A percentile compares a stretch with the other conserved stretches of the same genome.
Conservation (phyloP, 257 asterid species). For the Nicotiana sylvestris region DNA sequence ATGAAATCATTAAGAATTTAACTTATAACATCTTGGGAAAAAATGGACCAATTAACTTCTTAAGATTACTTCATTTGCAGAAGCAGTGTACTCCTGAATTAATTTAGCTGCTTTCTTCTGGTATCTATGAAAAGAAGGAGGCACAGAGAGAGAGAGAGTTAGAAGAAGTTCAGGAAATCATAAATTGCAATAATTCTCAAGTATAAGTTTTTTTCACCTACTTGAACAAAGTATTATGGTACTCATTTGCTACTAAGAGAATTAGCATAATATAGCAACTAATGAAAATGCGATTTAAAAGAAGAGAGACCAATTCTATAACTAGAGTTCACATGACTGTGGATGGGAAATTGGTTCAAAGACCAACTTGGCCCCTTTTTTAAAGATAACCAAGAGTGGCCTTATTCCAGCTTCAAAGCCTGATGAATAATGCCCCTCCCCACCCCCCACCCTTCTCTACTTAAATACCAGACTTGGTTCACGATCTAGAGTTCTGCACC, state of each 20-base stretch:
- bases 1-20: background rate
- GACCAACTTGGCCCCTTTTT: background rate
- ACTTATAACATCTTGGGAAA: background rate
- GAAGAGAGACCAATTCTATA: background rate
- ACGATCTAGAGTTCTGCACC: background rate
- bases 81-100: slow-evolving; percentile 87
- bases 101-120: slow-evolving; percentile 90
- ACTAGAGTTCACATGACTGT: background rate
- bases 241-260: slow-evolving; percentile 5
- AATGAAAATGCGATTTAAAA: background rate
- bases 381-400: background rate
- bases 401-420: background rate
- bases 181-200: background rate
- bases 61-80: slow-evolving; percentile 75
- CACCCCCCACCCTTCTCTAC: no score
- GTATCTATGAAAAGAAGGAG: slow-evolving; percentile 45
- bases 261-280: background rate
- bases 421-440: background rate
- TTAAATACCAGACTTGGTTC: background rate
- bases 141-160: slow-evolving; percentile 8
- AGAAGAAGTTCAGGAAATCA: background rate
- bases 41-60: slow-evolving; percentile 15
- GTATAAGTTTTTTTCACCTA: background rate
- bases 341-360: background rate
- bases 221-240: background rate